Conservation (phyloP, 2,329 filamentous ascomycete species). For the Coniella vitis region DNA sequence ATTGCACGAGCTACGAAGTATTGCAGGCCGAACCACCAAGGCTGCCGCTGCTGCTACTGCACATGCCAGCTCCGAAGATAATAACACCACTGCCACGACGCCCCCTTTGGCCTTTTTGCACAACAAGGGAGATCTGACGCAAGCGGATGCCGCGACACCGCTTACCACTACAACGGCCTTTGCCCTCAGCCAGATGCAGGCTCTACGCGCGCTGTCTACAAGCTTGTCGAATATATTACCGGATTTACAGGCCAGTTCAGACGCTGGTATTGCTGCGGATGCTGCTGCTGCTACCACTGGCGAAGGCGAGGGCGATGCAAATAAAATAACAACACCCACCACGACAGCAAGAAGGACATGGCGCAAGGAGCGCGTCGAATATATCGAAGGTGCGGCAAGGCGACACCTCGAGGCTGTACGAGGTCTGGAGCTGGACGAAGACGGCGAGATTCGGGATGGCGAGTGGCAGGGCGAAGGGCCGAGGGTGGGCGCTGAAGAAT, state of each 20-base stretch:
- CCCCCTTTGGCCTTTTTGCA: slow-evolving; percentile 51
- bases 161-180: slow-evolving; percentile 70
- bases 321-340: slow-evolving; percentile 27
- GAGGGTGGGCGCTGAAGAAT: slow-evolving; percentile 43
- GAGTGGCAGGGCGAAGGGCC: slow-evolving; percentile 54
- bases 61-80: background rate
- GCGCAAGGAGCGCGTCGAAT: slow-evolving; percentile 66
- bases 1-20: slow-evolving; percentile 53
- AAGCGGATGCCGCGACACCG: slow-evolving; percentile 46
- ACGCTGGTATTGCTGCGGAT: background rate
- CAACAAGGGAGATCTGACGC: slow-evolving; percentile 43
- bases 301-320: slow-evolving; percentile 10
- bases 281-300: background rate
- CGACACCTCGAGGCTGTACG: slow-evolving; percentile 66
- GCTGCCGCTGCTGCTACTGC: background rate
- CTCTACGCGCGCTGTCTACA: slow-evolving; percentile 59
- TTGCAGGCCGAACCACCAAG: slow-evolving; percentile 26
- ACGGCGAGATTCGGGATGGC: slow-evolving; percentile 57
- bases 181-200: slow-evolving; percentile 74
- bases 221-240: slow-evolving; percentile 59
- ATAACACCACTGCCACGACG: slow-evolving; percentile 4
- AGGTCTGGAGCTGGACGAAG: slow-evolving; percentile 57
- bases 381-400: slow-evolving; percentile 74
- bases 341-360: slow-evolving; percentile 47
- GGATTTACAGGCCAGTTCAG: slow-evolving; percentile 37